Evolutionary conservation across 2,329 filamentous ascomycete genomes (phyloP), one percentile per base, ranked within the genome.

Genomic region (Penicillium concentricum): DNA sequence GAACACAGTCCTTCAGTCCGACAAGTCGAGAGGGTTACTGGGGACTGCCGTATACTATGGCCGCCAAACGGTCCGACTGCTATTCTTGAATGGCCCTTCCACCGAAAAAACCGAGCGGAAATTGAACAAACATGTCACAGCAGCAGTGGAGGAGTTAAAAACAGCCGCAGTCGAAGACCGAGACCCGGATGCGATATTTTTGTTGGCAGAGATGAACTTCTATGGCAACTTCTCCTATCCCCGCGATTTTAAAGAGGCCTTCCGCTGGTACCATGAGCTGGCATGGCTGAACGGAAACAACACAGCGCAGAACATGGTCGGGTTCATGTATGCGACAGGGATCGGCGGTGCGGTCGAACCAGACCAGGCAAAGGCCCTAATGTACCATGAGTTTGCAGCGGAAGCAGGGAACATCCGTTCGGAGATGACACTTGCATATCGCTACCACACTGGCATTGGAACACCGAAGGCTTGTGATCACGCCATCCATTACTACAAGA

Each of bases 351-450:
- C 87, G 1, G 90, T 96, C 6, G 84, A 90, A 70, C 84, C 85
- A 42, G 90, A 99, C 67, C 94, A 97, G 76, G 92, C 92, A 12
- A 92, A 91, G 74, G 91, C 94, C 4, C 81, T 97, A 67, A 80
- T 97, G 39, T 97, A 97, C 74, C 93, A 99, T 73, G 96, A 91
- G 0, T 94, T 97, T 71, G 93, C 94, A 0, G 94, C 94, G 0
- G 82, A 92, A 62, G 85, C 85, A 53, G 93, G 91, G 20, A 87
- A 96, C 69, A 89, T 88, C 16, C 84, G 87, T 54, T 93, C 93
- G 6, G 89, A 97, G 75, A 97, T 99, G 94, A 93, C 92, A 0
- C 82, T 96, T 6, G 95, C 87, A 4, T 95, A 92, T 68, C 86
- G 94, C 47, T 87, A 97, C 70, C 87, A 94, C 64, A 84, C 85